Conservation (phyloP, 108 stramenopile genomes). For the Fragilariopsis cylindrus region DNA sequence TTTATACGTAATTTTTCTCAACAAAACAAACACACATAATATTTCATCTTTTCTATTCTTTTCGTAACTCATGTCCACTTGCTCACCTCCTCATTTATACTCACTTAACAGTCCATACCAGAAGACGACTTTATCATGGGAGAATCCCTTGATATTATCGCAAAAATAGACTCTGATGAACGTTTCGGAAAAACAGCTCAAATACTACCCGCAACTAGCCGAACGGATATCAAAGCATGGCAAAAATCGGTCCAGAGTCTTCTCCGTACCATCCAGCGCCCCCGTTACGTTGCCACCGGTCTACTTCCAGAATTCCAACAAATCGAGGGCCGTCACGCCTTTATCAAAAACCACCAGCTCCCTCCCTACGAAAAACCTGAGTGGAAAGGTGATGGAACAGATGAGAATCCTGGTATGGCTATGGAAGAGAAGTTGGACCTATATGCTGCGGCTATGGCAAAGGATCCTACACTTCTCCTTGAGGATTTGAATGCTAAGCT, state of each 20-base stretch:
- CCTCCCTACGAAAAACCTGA: slow-evolving; percentile 86
- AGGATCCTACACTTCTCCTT: slow-evolving; percentile 67
- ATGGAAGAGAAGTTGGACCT: slow-evolving; percentile 50
- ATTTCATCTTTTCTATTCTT: neutral
- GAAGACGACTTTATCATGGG: slow-evolving; percentile 81
- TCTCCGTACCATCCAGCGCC: slow-evolving; percentile 84
- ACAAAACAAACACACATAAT: neutral
- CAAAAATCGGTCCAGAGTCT: slow-evolving; percentile 82
- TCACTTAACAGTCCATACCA: slow-evolving; percentile 41
- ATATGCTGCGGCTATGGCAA: slow-evolving; percentile 81
- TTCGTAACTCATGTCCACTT: neutral
- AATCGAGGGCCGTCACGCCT: slow-evolving; percentile 83
- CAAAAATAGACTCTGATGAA: slow-evolving; percentile 79
- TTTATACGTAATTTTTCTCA: neutral
- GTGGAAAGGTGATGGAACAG: slow-evolving; percentile 82
- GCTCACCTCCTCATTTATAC: slow-evolving; percentile 10
- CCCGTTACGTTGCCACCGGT: slow-evolving; percentile 90
- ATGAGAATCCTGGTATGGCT: slow-evolving; percentile 1
- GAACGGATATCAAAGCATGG: slow-evolving; percentile 91
- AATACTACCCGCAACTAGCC: slow-evolving; percentile 67
- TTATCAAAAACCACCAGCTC: slow-evolving; percentile 86
- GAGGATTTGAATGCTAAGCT: slow-evolving; percentile 85
- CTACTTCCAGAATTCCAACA: slow-evolving; percentile 90
- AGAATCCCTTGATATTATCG: slow-evolving; percentile 94
- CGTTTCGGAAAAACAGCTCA: slow-evolving; percentile 78